Conservation (phyloP, 2,329 filamentous ascomycete species). For the Penicillium sp. region DNA sequence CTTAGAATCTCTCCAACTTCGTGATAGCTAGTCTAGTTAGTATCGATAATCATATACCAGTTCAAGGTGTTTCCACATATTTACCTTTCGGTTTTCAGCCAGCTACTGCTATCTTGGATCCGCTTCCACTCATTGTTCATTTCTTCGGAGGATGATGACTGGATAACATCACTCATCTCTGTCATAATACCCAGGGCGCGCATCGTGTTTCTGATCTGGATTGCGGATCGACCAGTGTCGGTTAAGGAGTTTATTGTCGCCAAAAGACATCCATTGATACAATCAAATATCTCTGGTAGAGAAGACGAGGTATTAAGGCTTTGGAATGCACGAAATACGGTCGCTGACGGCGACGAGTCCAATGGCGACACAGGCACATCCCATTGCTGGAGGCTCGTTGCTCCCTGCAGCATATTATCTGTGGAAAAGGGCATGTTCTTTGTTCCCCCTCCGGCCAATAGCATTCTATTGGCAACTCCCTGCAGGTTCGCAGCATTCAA, state of each 20-base stretch:
- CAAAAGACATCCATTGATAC: slow-evolving; percentile 63
- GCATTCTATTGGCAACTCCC: slow-evolving; percentile 79
- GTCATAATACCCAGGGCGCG: slow-evolving; percentile 69
- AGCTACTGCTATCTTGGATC: slow-evolving; percentile 67
- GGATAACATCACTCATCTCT: slow-evolving; percentile 77
- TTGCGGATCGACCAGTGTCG: slow-evolving; percentile 37
- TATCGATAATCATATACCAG: background rate
- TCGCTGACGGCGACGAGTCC: slow-evolving; percentile 64
- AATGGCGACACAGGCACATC: slow-evolving; percentile 73
- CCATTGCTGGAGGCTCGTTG: slow-evolving; percentile 85
- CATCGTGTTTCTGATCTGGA: slow-evolving; percentile 59
- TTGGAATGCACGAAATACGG: slow-evolving; percentile 79
- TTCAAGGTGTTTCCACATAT: background rate
- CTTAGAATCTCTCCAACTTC: slow-evolving; percentile 80
- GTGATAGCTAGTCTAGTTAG: slow-evolving; percentile 38
- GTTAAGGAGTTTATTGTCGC: slow-evolving; percentile 45
- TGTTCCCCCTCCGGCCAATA: slow-evolving; percentile 61
- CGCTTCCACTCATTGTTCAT: slow-evolving; percentile 62
- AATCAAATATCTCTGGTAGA: slow-evolving; percentile 52
- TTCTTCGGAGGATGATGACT: slow-evolving; percentile 59
- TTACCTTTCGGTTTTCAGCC: slow-evolving; percentile 82
- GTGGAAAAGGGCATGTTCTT: slow-evolving; percentile 52
- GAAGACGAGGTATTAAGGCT: slow-evolving; percentile 68
- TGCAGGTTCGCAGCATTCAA: slow-evolving; percentile 80
- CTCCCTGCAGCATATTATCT: slow-evolving; percentile 75